These are phyloP conservation scores for Naegleria fowleri DNA, from an alignment of 208 protist genomes.

Conservation along the genomic window DNA sequence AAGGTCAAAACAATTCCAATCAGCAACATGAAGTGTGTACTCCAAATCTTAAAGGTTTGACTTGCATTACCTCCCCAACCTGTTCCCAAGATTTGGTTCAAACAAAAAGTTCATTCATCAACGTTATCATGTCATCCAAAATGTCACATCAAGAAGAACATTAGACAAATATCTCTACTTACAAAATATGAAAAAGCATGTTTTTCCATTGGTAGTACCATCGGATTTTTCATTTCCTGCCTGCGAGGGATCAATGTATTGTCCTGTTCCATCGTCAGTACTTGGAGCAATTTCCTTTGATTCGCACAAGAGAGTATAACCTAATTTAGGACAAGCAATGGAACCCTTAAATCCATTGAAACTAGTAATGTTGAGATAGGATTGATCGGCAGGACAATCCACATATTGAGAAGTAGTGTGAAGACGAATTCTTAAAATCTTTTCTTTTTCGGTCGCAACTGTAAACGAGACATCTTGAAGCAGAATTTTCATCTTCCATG, in stretches of 20 bases:
- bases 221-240: neutral
- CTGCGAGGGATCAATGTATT: neutral
- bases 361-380: neutral
- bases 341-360: neutral
- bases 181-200: neutral
- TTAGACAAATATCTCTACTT: no score
- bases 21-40: neutral
- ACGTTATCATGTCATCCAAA: no score
- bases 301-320: conserved; percentile 6
- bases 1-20: neutral
- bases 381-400: conserved; percentile 3
- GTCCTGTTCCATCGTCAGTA: neutral
- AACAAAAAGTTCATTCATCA: no score
- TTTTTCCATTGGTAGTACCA: neutral
- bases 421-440: neutral
- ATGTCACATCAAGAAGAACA: no score
- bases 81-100: no score
- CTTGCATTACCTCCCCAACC: neutral
- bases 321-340: neutral
- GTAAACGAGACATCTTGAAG: neutral
- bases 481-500: neutral
- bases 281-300: neutral
- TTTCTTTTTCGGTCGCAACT: conserved; percentile 12
- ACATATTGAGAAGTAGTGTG: neutral
- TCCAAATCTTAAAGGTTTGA: neutral